phyloP scores from a whole-genome alignment of 2,329 filamentous ascomycete species.

The Rutstroemia sp. region DNA sequence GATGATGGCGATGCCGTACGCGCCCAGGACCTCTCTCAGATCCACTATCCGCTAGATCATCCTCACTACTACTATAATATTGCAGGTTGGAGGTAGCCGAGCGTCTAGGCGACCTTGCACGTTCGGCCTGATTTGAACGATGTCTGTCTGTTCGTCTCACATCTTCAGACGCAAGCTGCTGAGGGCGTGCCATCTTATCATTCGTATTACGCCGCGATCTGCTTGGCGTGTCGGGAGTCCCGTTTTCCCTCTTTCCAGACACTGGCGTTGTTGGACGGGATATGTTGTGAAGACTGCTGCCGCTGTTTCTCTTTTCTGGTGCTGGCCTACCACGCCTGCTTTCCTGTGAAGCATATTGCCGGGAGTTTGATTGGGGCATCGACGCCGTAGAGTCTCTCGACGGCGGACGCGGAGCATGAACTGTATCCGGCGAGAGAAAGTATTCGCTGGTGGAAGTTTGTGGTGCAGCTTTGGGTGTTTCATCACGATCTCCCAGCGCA shows the following conservation, averaged over 20 bases:
- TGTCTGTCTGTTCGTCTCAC: slow-evolving; percentile 16
- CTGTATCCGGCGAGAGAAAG: slow-evolving; percentile 40
- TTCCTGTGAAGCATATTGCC: slow-evolving; percentile 28
- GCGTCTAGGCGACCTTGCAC: slow-evolving; percentile 17
- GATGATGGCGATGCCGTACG: slow-evolving; percentile 11
- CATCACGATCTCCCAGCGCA: slow-evolving; percentile 15
- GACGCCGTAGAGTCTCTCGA: slow-evolving; percentile 18
- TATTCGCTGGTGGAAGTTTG: slow-evolving; percentile 30
- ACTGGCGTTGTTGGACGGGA: slow-evolving; percentile 17
- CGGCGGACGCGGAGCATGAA: slow-evolving; percentile 16
- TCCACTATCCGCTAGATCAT: slow-evolving; percentile 24
- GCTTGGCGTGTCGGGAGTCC: slow-evolving; percentile 12
- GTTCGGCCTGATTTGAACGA: slow-evolving; percentile 14
- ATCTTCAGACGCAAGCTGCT: slow-evolving; percentile 21
- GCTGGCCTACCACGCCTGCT: slow-evolving; percentile 21
- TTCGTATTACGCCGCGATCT: slow-evolving; percentile 16
- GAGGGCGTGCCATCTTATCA: slow-evolving; percentile 22
- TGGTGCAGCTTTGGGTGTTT: slow-evolving; percentile 17
- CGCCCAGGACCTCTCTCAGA: slow-evolving; percentile 18
- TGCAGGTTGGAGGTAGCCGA: slow-evolving; percentile 14
- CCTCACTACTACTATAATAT: slow-evolving; percentile 25
- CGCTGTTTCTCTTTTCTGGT: slow-evolving; percentile 24
- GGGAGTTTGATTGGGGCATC: slow-evolving; percentile 30
- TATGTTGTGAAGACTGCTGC: slow-evolving; percentile 9
- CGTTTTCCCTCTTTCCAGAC: slow-evolving; percentile 17